phyloP scores from a whole-genome alignment of 208 protist species.

The Trypanosoma boissoni region DNA sequence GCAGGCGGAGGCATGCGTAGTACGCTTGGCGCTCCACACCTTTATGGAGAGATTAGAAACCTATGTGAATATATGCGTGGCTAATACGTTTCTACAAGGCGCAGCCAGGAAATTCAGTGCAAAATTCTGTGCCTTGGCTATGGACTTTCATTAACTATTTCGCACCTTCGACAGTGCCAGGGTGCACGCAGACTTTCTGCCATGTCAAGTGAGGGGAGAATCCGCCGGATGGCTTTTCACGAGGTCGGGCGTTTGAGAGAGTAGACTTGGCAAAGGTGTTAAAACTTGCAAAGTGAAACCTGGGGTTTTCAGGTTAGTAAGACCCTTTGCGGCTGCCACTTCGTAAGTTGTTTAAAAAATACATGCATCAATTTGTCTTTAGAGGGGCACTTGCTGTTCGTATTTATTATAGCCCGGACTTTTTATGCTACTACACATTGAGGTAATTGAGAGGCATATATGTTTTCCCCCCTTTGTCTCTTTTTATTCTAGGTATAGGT shows the following conservation, averaged over 20 bases:
- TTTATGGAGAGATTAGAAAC: background rate
- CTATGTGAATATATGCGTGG: background rate
- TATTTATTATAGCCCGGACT: too few species aligned
- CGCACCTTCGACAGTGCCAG: background rate
- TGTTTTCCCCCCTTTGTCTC: too few species aligned
- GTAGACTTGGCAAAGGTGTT: background rate
- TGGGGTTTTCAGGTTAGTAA: background rate
- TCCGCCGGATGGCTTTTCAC: background rate
- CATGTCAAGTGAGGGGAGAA: background rate
- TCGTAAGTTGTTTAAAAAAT: slow-evolving; percentile 2
- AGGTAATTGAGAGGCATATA: too few species aligned
- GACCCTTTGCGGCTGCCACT: background rate
- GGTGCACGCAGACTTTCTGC: background rate
- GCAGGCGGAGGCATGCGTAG: slow-evolving; percentile 15
- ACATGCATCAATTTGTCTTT: too few species aligned
- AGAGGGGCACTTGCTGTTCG: too few species aligned
- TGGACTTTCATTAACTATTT: background rate
- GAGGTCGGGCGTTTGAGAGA: background rate
- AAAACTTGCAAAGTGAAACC: background rate
- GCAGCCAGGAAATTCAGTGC: background rate
- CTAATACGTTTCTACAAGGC: background rate
- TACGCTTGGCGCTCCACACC: background rate
- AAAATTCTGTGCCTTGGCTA: background rate
- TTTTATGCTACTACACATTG: too few species aligned
- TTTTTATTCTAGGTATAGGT: too few species aligned